Percentiles rank a stretch among this genome's conserved stretches.
These are phyloP conservation scores for Apodospora peruviana DNA, from an alignment of 495 filamentous ascomycete genomes.

Conservation along the genomic window DNA sequence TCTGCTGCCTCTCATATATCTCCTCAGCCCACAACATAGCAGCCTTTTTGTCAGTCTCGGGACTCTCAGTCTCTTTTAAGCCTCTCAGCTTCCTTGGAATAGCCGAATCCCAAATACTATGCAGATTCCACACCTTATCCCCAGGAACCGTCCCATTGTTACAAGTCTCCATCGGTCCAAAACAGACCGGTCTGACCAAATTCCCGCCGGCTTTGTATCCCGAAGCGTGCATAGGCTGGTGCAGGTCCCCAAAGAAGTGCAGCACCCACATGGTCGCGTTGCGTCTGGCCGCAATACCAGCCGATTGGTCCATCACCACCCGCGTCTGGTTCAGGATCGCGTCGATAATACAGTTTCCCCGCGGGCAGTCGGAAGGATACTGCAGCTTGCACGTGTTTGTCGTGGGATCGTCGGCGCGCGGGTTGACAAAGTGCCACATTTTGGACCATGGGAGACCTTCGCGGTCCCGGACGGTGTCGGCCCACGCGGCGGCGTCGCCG, in stretches of 20 bases:
- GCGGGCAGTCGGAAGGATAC: slow-evolving; percentile 11
- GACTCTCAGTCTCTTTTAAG: not conserved
- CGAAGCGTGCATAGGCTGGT: slow-evolving; percentile 10
- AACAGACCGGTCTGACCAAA: slow-evolving; percentile 11
- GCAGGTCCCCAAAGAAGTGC: slow-evolving; percentile 16
- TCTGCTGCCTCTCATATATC: slow-evolving; percentile 5
- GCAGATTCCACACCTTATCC: slow-evolving; percentile 1
- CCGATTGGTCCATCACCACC: not conserved
- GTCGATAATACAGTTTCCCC: slow-evolving; percentile 11
- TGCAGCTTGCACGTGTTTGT: slow-evolving; percentile 5
- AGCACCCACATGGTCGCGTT: slow-evolving; percentile 15
- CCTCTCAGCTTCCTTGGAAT: slow-evolving; percentile 10
- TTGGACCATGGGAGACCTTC: slow-evolving; percentile 15
- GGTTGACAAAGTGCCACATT: slow-evolving; percentile 17
- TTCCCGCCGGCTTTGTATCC: slow-evolving; percentile 15
- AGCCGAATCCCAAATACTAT: slow-evolving; percentile 9
- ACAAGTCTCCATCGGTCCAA: not conserved
- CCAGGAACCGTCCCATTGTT: not conserved
- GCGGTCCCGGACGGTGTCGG: slow-evolving; percentile 12
- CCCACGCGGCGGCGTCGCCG: slow-evolving; percentile 17
- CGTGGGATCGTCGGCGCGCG: slow-evolving; percentile 12
- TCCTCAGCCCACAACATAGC: slow-evolving; percentile 11
- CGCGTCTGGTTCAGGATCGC: slow-evolving; percentile 13
- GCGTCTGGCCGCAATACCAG: not conserved
- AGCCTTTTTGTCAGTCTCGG: slow-evolving; percentile 6